Conservation (phyloP, 164 flowering plant species). For the Malania oleifera region DNA sequence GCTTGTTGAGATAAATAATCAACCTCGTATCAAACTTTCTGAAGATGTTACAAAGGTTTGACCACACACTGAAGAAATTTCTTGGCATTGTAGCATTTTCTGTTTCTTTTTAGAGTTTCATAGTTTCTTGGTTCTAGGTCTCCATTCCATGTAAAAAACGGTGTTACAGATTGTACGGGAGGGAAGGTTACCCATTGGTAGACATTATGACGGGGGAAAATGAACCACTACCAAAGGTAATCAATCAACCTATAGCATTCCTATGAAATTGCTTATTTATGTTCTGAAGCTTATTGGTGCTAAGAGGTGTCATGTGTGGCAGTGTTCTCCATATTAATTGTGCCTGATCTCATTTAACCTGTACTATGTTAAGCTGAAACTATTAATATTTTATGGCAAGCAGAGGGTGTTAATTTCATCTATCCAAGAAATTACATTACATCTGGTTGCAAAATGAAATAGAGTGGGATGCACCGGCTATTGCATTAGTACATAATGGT, state of each 20-base stretch:
- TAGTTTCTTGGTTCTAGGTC: constrained; percentile 46
- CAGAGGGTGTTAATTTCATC: neutral
- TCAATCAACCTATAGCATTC: neutral
- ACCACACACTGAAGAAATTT: constrained; percentile 11
- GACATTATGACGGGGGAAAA: constrained; percentile 97
- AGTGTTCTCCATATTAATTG: neutral
- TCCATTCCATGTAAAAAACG: constrained; percentile 98
- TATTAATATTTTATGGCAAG: neutral
- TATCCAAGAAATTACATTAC: too few relatives aligned
- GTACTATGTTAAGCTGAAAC: neutral
- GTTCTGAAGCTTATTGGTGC: neutral
- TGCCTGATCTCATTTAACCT: neutral
- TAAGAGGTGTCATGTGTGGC: constrained; percentile 1
- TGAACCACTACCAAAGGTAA: constrained; percentile 96
- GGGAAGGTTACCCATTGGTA: constrained; percentile 91
- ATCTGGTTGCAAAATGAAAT: too few relatives aligned
- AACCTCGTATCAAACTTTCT: constrained; percentile 95
- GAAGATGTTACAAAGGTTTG: constrained; percentile 98
- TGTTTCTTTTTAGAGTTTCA: constrained; percentile 3
- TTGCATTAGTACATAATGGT: too few relatives aligned
- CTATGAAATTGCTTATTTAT: constrained; percentile 1
- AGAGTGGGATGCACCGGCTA: too few relatives aligned
- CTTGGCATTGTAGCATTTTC: neutral
- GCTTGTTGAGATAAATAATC: constrained; percentile 90
- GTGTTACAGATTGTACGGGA: constrained; percentile 82